phyloP scores from a whole-genome alignment of 2,329 filamentous ascomycete species.

The Fusarium equiseti region DNA sequence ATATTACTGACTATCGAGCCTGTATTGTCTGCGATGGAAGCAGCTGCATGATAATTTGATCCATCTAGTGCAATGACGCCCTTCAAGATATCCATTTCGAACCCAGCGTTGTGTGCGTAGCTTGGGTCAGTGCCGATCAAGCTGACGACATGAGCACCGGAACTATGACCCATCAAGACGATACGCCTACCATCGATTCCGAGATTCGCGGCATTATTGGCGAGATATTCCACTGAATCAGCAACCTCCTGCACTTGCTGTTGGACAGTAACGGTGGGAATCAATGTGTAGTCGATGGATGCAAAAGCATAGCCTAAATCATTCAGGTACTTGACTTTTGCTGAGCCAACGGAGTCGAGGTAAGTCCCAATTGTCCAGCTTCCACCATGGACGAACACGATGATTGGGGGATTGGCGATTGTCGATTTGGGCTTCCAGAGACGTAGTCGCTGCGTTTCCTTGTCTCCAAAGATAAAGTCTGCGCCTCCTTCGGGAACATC shows the following conservation, averaged over 20 bases:
- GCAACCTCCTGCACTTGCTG: constrained; percentile 18
- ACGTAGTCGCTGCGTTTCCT: background rate
- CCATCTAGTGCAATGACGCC: constrained; percentile 4
- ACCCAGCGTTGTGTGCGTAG: background rate
- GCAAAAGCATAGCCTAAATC: background rate
- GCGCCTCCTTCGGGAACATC: constrained; percentile 1
- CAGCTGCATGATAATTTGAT: constrained; percentile 12
- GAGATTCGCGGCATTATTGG: rapidly evolving
- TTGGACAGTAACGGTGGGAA: background rate
- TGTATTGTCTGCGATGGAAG: constrained; percentile 3
- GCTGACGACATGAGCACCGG: constrained; percentile 6
- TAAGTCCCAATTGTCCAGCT: constrained; percentile 16
- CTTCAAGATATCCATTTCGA: background rate
- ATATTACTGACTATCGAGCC: constrained; percentile 8
- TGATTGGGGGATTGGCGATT: background rate
- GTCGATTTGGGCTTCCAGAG: background rate
- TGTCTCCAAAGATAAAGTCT: background rate
- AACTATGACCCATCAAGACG: constrained; percentile 16
- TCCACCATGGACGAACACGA: constrained; percentile 4
- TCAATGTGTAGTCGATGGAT: background rate
- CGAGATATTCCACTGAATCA: background rate
- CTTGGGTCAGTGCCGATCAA: constrained; percentile 3
- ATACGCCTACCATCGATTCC: background rate
- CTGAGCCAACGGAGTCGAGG: constrained; percentile 8
- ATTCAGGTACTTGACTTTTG: constrained; percentile 6